These are phyloP conservation scores for Babesia divergens DNA, from an alignment of 169 alveolate genomes.

Conservation along the genomic window DNA sequence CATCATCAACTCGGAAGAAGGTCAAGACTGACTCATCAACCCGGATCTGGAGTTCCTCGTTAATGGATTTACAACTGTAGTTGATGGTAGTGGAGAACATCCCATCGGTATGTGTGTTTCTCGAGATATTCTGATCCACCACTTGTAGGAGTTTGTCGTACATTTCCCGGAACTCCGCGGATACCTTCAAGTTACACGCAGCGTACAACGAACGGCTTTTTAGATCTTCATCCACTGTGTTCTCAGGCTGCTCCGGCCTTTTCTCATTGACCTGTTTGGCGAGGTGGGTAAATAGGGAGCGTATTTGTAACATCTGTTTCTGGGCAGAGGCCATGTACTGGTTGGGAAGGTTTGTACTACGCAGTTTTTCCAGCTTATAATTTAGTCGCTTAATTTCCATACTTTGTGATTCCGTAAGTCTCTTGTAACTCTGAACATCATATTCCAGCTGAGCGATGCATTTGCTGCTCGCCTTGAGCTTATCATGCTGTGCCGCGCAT, in stretches of 20 bases:
- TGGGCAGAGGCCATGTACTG: constrained; percentile 36
- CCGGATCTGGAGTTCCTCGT: background rate
- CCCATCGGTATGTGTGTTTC: background rate
- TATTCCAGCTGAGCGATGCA: constrained; percentile 63
- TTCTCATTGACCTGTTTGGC: constrained; percentile 32
- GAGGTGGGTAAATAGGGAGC: constrained; percentile 28
- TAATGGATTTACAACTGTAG: background rate
- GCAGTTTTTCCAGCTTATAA: constrained; percentile 25
- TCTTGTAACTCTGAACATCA: constrained; percentile 48
- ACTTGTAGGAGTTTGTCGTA: constrained; percentile 50
- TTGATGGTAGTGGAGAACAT: background rate
- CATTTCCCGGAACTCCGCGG: constrained; percentile 57
- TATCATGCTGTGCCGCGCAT: constrained; percentile 35
- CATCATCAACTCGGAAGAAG: background rate
- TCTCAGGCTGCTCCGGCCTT: background rate
- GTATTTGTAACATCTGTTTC: constrained; percentile 35
- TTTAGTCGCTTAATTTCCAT: constrained; percentile 49
- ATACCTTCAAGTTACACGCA: constrained; percentile 32
- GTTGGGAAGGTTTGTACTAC: constrained; percentile 10
- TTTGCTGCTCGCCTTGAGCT: constrained; percentile 41
- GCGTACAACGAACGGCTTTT: constrained; percentile 42
- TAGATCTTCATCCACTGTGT: constrained; percentile 27
- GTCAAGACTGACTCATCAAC: constrained; percentile 11
- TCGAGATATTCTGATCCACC: constrained; percentile 7
- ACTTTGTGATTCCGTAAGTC: constrained; percentile 46